phyloP scores from a whole-genome alignment of 805 yeast species.

The Pichia ethanolica region DNA sequence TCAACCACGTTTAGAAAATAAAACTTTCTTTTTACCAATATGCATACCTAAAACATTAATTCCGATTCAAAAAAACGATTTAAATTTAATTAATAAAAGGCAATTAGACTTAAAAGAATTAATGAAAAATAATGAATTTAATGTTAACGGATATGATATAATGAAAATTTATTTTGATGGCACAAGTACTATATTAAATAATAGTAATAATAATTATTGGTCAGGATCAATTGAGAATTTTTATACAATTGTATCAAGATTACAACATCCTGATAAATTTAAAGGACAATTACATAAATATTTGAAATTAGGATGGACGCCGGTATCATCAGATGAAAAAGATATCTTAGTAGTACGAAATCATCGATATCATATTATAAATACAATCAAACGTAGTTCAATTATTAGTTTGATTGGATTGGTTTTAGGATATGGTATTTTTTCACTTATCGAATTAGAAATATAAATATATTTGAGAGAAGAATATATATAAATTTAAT shows the following conservation, averaged over 20 bases:
- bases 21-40: slow-evolving; percentile 42
- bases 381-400: background rate
- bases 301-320: slow-evolving; percentile 42
- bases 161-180: slow-evolving; percentile 6
- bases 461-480: background rate
- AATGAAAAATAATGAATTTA: background rate
- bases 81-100: background rate
- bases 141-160: background rate
- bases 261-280: slow-evolving; percentile 33
- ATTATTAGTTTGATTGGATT: background rate
- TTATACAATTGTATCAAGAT: slow-evolving; percentile 14
- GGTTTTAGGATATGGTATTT: background rate
- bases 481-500: background rate
- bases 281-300: slow-evolving; percentile 34
- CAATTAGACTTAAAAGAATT: background rate
- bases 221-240: slow-evolving; percentile 9
- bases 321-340: slow-evolving; percentile 44
- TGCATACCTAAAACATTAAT: slow-evolving; percentile 27
- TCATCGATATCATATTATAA: background rate
- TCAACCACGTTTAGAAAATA: slow-evolving; percentile 32
- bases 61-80: slow-evolving; percentile 11
- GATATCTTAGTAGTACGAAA: slow-evolving; percentile 35
- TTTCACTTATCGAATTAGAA: background rate
- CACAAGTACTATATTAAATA: background rate
- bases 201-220: background rate